phyloP scores from a whole-genome alignment of 192 early-diverging fungal species.

The Umbelopsis vinacea region DNA sequence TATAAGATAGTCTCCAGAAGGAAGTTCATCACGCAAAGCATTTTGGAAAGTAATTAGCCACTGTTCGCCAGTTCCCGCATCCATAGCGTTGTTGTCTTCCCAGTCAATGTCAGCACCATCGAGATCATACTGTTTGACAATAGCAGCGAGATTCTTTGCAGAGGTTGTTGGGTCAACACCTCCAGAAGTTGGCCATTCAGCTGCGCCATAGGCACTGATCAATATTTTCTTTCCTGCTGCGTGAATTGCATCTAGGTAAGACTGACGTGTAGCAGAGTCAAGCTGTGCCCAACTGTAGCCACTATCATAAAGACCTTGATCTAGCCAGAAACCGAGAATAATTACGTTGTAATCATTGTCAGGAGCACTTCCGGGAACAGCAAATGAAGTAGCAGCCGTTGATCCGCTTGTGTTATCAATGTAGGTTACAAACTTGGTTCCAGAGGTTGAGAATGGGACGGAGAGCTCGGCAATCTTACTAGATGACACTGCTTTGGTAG shows the following conservation, averaged over 20 bases:
- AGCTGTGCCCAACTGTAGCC: slow-evolving; percentile 33
- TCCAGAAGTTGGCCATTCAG: slow-evolving; percentile 34
- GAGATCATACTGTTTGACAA: slow-evolving; percentile 40
- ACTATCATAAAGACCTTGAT: slow-evolving; percentile 29
- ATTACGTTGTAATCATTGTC: slow-evolving; percentile 46
- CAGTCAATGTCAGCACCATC: slow-evolving; percentile 49
- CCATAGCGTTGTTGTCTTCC: slow-evolving; percentile 46
- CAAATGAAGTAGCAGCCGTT: slow-evolving; percentile 25
- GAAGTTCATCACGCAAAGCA: slow-evolving; percentile 32
- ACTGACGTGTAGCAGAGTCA: slow-evolving; percentile 24
- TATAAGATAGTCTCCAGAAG: slow-evolving; percentile 38
- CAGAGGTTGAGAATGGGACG: slow-evolving; percentile 19
- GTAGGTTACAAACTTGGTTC: slow-evolving; percentile 41
- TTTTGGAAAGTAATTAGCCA: slow-evolving; percentile 43
- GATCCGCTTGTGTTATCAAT: slow-evolving; percentile 39
- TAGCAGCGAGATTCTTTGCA: slow-evolving; percentile 38
- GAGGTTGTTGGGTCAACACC: slow-evolving; percentile 34
- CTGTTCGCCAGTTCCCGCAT: slow-evolving; percentile 43
- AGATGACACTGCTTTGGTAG: not conserved
- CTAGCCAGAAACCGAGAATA: slow-evolving; percentile 41
- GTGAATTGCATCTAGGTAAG: slow-evolving; percentile 33
- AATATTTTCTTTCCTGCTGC: slow-evolving; percentile 39
- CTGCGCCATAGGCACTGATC: slow-evolving; percentile 40
- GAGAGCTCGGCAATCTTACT: not conserved
- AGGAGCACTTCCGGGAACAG: slow-evolving; percentile 35